Conservation (phyloP, 106 monocot genomes). For the Iris macrosiphon region DNA sequence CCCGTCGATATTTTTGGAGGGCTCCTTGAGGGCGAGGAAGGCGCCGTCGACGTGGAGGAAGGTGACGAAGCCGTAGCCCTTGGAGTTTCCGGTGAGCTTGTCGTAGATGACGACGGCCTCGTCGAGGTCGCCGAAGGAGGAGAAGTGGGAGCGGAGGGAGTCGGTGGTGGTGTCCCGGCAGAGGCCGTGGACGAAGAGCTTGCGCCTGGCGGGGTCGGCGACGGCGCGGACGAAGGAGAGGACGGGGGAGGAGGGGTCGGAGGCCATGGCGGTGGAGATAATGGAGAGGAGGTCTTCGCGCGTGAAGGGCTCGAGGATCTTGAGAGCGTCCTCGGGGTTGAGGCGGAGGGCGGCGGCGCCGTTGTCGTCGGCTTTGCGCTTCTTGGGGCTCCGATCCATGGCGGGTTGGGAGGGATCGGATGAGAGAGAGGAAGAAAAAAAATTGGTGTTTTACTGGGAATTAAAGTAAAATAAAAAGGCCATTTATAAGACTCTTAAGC, state of each 20-base stretch:
- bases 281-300: conserved; percentile 66
- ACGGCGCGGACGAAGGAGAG: conserved; percentile 48
- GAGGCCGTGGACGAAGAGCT: conserved; percentile 95
- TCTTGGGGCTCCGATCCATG: conserved; percentile 74
- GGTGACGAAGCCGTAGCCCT: conserved; percentile 89
- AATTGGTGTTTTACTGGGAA: too few relatives aligned
- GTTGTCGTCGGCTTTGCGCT: conserved; percentile 84
- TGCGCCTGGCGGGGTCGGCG: conserved; percentile 53
- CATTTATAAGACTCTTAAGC: too few relatives aligned
- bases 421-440: background rate
- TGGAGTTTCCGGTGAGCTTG: conserved; percentile 70
- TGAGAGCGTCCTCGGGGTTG: conserved; percentile 43
- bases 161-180: conserved; percentile 89
- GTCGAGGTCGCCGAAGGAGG: conserved; percentile 70
- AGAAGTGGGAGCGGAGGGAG: conserved; percentile 55
- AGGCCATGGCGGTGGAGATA: conserved; percentile 37
- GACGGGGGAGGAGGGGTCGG: conserved; percentile 32
- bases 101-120: conserved; percentile 81
- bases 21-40: conserved; percentile 72
- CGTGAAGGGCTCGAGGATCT: conserved; percentile 47
- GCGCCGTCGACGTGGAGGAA: conserved; percentile 72
- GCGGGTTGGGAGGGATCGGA: background rate
- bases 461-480: too few relatives aligned
- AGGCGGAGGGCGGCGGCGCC: conserved; percentile 28
- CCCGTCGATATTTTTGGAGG: conserved; percentile 86